Evolutionary conservation across 2,329 filamentous ascomycete species (phyloP).

Genomic region (Alternaria hordeiaustralica): DNA sequence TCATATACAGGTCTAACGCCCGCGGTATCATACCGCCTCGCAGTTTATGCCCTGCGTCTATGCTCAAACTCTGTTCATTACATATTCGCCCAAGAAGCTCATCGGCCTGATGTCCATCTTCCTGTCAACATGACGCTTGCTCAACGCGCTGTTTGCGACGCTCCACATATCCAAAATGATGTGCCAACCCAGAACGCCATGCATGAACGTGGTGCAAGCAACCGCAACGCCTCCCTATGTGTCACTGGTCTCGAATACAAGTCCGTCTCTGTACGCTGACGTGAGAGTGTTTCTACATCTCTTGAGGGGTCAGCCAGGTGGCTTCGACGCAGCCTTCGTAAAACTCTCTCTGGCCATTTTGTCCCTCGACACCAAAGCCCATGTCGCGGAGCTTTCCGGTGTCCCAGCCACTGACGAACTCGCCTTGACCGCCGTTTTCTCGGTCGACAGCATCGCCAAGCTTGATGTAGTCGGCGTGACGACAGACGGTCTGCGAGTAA

Average conservation of each 20-base stretch:
- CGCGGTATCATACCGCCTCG: slow-evolving; percentile 1
- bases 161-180: slow-evolving; percentile 16
- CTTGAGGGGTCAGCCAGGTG: slow-evolving; percentile 48
- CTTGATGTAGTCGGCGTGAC: slow-evolving; percentile 46
- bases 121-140: background rate
- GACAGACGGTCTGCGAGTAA: slow-evolving; percentile 47
- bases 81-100: background rate
- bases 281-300: slow-evolving; percentile 15
- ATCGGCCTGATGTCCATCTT: background rate
- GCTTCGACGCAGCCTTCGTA: slow-evolving; percentile 46
- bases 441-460: slow-evolving; percentile 42
- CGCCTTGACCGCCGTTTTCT: slow-evolving; percentile 43
- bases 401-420: slow-evolving; percentile 50
- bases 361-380: slow-evolving; percentile 42
- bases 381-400: slow-evolving; percentile 44
- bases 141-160: slow-evolving; percentile 5
- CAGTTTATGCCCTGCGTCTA: background rate
- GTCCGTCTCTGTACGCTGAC: slow-evolving; percentile 5
- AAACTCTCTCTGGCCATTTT: slow-evolving; percentile 39
- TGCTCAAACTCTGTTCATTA: slow-evolving; percentile 12
- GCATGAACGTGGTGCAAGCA: slow-evolving; percentile 26
- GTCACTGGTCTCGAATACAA: slow-evolving; percentile 11
- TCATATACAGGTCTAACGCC: background rate
- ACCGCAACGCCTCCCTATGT: slow-evolving; percentile 35
- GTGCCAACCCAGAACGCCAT: slow-evolving; percentile 34